A percentile compares a stretch with the other conserved stretches of the same genome.
Conservation (phyloP, 164 flowering plant genomes). For the Magnolia officinalis region DNA sequence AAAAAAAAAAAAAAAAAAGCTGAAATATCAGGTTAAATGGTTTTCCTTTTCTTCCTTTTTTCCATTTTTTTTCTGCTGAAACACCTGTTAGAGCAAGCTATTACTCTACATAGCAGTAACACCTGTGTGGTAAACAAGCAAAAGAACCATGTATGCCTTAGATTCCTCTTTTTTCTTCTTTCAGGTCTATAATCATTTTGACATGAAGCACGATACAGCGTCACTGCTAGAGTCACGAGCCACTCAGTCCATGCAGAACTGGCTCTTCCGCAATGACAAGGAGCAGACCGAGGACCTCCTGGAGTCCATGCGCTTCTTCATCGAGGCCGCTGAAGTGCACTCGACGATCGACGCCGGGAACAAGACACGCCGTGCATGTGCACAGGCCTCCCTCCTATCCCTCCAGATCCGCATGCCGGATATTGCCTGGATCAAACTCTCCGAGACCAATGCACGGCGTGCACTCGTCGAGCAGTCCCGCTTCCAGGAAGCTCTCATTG, state of each 20-base stretch:
- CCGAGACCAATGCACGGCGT: slow-evolving; percentile 93
- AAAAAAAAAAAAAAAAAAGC: too few species aligned
- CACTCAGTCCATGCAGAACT: slow-evolving; percentile 49
- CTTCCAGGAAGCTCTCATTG: slow-evolving; percentile 91
- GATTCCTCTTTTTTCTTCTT: slow-evolving; percentile 6
- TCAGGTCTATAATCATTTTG: slow-evolving; percentile 95
- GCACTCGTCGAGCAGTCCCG: slow-evolving; percentile 93
- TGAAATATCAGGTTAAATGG: neutral
- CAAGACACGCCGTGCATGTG: slow-evolving; percentile 76
- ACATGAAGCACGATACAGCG: slow-evolving; percentile 96
- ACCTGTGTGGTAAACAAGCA: neutral
- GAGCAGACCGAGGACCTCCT: slow-evolving; percentile 92
- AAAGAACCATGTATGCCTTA: neutral
- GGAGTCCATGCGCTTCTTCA: slow-evolving; percentile 80
- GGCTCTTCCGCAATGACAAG: slow-evolving; percentile 67
- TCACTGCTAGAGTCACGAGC: slow-evolving; percentile 83
- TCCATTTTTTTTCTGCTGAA: neutral
- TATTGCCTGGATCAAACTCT: slow-evolving; percentile 67
- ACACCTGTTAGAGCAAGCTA: neutral
- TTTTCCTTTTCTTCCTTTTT: too few species aligned
- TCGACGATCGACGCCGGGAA: slow-evolving; percentile 93
- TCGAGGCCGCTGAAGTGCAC: slow-evolving; percentile 89
- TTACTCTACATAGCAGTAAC: neutral
- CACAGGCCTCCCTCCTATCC: slow-evolving; percentile 89
- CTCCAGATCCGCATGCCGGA: slow-evolving; percentile 99